A percentile compares a stretch with the other conserved stretches of the same genome.
phyloP scores from a whole-genome alignment of 2,329 filamentous ascomycete genomes.

The Beauveria rudraprayagi region DNA sequence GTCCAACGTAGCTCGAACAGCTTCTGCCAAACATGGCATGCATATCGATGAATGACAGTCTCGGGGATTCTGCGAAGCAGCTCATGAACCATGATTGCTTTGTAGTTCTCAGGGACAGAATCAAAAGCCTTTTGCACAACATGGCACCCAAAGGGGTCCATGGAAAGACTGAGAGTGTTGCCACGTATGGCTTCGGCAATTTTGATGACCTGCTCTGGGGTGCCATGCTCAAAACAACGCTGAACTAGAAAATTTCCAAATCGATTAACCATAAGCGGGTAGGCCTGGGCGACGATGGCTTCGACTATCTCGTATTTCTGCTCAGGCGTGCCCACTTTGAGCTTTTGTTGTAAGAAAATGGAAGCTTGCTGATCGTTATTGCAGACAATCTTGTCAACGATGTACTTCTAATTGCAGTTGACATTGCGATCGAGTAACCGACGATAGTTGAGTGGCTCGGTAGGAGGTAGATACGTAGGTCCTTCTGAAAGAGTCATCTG shows the following conservation, averaged over 20 bases:
- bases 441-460: constrained; percentile 92
- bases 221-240: constrained; percentile 97
- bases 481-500: constrained; percentile 46
- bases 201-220: constrained; percentile 84
- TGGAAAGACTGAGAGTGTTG: constrained; percentile 87
- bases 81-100: constrained; percentile 98
- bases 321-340: constrained; percentile 89
- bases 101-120: constrained; percentile 94
- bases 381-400: constrained; percentile 98
- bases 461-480: constrained; percentile 75
- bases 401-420: constrained; percentile 98
- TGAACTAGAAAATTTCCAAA: constrained; percentile 98
- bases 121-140: constrained; percentile 99
- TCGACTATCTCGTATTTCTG: constrained; percentile 98
- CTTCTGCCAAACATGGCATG: constrained; percentile 99
- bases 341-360: constrained; percentile 97
- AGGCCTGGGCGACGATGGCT: constrained; percentile 89
- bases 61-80: constrained; percentile 90
- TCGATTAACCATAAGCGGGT: constrained; percentile 93
- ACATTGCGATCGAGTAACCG: constrained; percentile 91
- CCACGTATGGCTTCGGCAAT: constrained; percentile 93
- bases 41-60: constrained; percentile 96
- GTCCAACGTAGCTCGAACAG: constrained; percentile 96
- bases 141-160: constrained; percentile 98
- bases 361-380: constrained; percentile 99